Base-by-base conservation (phyloP, 225 moss, liverwort and hornwort genomes). In the Thuidium tamariscinum region DNA sequence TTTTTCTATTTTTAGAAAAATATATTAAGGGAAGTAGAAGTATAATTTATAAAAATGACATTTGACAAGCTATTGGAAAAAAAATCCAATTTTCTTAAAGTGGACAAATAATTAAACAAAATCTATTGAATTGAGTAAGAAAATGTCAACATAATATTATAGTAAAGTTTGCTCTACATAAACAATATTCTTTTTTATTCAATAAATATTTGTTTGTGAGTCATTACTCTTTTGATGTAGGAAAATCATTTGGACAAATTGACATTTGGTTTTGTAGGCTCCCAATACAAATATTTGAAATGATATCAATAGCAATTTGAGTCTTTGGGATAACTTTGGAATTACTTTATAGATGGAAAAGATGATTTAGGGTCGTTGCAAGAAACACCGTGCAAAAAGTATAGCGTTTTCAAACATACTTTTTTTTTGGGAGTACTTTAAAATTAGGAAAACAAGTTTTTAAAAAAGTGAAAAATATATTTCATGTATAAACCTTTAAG, bases 121-220 rank as follows among this genome's bases (percentile, higher is more conserved):
- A 25, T 41, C 15, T 69, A 41, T 41, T 26, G 26, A 26, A 9
- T 26, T 69, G 26, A 4, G 0, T 69, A 69, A 25, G 5, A 41
- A 0, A 8, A 42, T 26, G 8, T 9, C 15, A 41, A 26, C 2
- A 26, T 16, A 42, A 42, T 70, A 5, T 26, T 70, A 42, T 42
- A 5, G 3, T 42, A 70, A 9, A 70, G 5, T 2, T 15, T 15
- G 41, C 3, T 2, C 0, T 14, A 15, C 2, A 2, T 42, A 1
- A 27, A 26, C 3, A 26, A 4, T 42, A 26, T 37, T 67, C 1
- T 56, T 56, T 9, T 70, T 25, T 23, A 2, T 8, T 39, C 2
- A 39, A 37, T 25, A 23, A 4, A 41, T 39, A 39, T 39, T 39
- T 68, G 7, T 39, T 68, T 39, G 13, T 39, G 12, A 68, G 0